Conservation (phyloP, 164 flowering plant species). For the Saururus chinensis region DNA sequence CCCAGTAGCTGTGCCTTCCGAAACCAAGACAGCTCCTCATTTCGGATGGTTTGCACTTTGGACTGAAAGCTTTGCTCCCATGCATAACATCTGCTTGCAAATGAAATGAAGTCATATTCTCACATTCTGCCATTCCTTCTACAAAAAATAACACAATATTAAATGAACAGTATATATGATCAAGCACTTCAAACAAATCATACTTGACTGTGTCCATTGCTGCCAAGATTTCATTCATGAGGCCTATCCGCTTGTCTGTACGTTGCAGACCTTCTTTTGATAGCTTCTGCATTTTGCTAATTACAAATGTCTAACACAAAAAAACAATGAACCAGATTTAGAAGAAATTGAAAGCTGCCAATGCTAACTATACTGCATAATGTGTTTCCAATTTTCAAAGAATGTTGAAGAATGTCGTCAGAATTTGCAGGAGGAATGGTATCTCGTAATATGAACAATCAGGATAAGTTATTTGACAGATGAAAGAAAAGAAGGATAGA, state of each 20-base stretch:
- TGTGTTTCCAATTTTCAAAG: too few relatives aligned
- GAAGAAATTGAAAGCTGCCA: not conserved
- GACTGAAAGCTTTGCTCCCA: constrained; percentile 91
- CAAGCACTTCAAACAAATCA: not conserved
- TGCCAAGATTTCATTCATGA: constrained; percentile 96
- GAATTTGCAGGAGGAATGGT: too few relatives aligned
- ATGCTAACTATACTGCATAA: too few relatives aligned
- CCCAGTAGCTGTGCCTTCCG: constrained; percentile 64
- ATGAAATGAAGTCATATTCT: not conserved
- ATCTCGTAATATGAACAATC: too few relatives aligned
- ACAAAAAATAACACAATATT: not conserved
- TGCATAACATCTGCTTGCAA: constrained; percentile 77
- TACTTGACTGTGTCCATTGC: constrained; percentile 99
- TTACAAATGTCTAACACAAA: constrained; percentile 49
- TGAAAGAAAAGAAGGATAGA: too few relatives aligned
- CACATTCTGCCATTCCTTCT: not conserved
- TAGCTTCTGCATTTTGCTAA: constrained; percentile 74
- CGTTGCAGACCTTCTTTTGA: constrained; percentile 93
- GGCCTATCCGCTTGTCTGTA: constrained; percentile 95
- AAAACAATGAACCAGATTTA: not conserved
- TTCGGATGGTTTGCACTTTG: constrained; percentile 61
- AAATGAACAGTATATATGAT: not conserved
- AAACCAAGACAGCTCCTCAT: constrained; percentile 92
- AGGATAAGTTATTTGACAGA: too few relatives aligned
- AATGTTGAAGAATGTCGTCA: too few relatives aligned